Evolutionary conservation across 1,284 basidiomycete species (phyloP), one percentile per base, ranked within the genome.

Genomic region (Taiwanofungus camphoratus): DNA sequence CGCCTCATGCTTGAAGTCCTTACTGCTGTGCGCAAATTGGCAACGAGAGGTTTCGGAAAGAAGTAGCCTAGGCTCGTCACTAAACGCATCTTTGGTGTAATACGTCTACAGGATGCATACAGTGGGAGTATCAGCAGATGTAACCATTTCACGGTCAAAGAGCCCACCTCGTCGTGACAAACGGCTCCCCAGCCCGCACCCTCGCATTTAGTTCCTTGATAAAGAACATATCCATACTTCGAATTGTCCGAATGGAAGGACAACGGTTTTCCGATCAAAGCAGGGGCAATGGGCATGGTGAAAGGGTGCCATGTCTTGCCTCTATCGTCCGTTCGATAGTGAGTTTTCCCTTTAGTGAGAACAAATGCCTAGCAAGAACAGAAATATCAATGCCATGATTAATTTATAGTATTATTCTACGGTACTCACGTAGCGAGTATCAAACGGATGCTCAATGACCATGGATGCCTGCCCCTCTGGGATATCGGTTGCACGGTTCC

Each of bases 381-480:
- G 35, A 39, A 33, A 27, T 29, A n/a, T 3, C 7, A 34, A 35
- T 11, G 23, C 34, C 15, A 24, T 16, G 18, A 5, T n/a, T 20
- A 15, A 34, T 13, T 16, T 8, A 22, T 3, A 9, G 16, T 23
- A 31, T 27, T 12, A 24, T 16, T 9, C 11, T 21, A 34, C 9
- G 39, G 23, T 7, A 56, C 56, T 39, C 44, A 59, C 57, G 39
- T 53, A 48, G 19, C 31, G 50, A 43, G 82, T 88, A 60, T 93
- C 78, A 57, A 86, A 84, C 1, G 95, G 94, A 60, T 98, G 95
- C 49, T 87, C 80, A 44, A 98, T 70, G 40, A 98, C 79, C 69
- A 88, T 79, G 6, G 70, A 57, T 1, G 87, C 82, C 41, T 76
- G 65, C 21, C 84, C 82, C 36, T 63, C 55, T 0, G 79, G 81